Conservation (phyloP, 352 stramenopile species). For the Globisporangium cederbergense region DNA sequence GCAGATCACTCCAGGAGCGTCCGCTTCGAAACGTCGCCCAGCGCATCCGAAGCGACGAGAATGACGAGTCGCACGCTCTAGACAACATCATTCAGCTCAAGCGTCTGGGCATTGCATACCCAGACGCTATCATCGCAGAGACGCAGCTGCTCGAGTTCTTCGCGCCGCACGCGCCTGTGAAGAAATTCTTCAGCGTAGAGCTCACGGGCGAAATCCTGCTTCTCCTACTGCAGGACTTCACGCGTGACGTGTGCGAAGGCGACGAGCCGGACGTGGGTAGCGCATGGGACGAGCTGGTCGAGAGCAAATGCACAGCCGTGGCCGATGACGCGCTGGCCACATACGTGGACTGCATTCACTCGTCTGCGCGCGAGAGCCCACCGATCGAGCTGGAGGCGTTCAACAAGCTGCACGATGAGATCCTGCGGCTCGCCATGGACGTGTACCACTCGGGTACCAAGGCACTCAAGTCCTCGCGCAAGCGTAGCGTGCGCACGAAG, state of each 20-base stretch:
- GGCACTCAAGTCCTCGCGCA: slow-evolving; percentile 31
- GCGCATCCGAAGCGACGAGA: neutral
- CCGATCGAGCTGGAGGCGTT: slow-evolving; percentile 66
- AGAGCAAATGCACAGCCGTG: slow-evolving; percentile 42
- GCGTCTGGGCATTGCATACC: slow-evolving; percentile 21
- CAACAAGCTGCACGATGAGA: slow-evolving; percentile 67
- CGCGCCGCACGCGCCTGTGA: slow-evolving; percentile 32
- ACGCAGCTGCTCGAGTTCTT: slow-evolving; percentile 26
- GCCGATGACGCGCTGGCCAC: slow-evolving; percentile 62
- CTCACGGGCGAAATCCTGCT: slow-evolving; percentile 56
- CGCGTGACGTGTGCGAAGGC: slow-evolving; percentile 23
- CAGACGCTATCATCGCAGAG: slow-evolving; percentile 1
- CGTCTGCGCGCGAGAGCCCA: slow-evolving; percentile 43
- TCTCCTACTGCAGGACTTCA: slow-evolving; percentile 33
- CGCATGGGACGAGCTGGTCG: slow-evolving; percentile 68
- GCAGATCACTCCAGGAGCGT: slow-evolving; percentile 23
- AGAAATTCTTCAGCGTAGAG: slow-evolving; percentile 62
- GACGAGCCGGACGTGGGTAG: slow-evolving; percentile 47
- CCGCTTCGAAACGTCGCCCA: slow-evolving; percentile 5
- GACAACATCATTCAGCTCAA: slow-evolving; percentile 40
- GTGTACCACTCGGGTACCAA: slow-evolving; percentile 48
- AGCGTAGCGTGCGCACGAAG: slow-evolving; percentile 40
- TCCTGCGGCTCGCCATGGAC: slow-evolving; percentile 63
- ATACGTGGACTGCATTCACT: slow-evolving; percentile 75
- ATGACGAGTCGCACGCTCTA: slow-evolving; percentile 13